Evolutionary conservation across 2,329 filamentous ascomycete species (phyloP), one percentile per base, ranked within the genome.

Genomic region (Aspergillus japonicus): DNA sequence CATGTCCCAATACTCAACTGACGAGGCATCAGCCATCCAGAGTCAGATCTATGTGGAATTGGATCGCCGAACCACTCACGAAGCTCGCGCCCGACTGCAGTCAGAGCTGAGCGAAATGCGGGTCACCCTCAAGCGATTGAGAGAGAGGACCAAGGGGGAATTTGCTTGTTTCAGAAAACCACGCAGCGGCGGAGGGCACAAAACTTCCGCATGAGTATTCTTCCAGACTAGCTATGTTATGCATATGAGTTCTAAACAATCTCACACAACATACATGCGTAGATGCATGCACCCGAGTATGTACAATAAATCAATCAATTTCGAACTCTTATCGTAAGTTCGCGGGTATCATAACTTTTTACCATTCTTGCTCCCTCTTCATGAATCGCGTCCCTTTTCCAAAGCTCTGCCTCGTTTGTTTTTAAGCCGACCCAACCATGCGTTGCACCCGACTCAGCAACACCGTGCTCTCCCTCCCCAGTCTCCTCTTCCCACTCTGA

Each of bases 31-130:
- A 7, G 87, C 93, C 72, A 83, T 91, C 14, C 95, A 98, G 78
- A 89, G 89, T 67, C 87, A 93, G 73, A 94, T 99, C 51, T 99
- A 98, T 76, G 86, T 95, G 65, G 92, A 95, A 72, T 81, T 99
- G 16, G 95, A 99, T 73, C 85, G 87, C 61, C 87, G 92, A 53
- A 98, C 95, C 55, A 92, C 96, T 71, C 93, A 95, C 68, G 89
- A 92, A 61, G 92, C 93, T 3, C 84, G 95, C 54, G 84, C 87
- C 11, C 83, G 85, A 61, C 79, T 99, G 67, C 94, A 98, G 78
- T 87, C 85, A 57, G 94, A 98, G 79, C 78, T 99, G 66, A 90
- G 91, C 2, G 92, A 93, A 73, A 92, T 99, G 90, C 86, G 94
- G 63, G 88, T 85, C 53, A 88, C 94, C 50, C 80, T 99, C 66